Evolutionary conservation across 2,329 filamentous ascomycete genomes (phyloP).

Genomic region (Trichoderma gracile): DNA sequence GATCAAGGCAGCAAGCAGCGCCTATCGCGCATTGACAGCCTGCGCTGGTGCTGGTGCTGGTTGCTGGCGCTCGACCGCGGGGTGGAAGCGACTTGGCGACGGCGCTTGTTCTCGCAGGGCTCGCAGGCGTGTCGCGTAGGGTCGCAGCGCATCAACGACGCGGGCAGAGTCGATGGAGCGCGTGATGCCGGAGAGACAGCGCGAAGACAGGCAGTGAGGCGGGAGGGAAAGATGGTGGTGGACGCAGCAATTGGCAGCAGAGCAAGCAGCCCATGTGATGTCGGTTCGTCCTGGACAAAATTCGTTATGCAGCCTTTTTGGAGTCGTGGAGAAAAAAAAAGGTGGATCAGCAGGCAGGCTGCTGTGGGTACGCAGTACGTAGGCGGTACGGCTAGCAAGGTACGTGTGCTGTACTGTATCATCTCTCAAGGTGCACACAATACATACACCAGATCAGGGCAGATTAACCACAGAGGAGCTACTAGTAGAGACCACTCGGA

Average conservation of each 20-base stretch:
- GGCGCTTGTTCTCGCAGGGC: neutral
- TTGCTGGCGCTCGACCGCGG: conserved; percentile 8
- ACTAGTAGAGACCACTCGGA: neutral
- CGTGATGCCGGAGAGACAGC: conserved; percentile 17
- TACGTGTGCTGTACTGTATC: neutral
- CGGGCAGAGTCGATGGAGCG: conserved; percentile 25
- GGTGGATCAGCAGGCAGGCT: conserved; percentile 37
- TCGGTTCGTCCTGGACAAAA: conserved; percentile 33
- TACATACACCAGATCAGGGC: neutral
- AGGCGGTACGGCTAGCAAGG: neutral
- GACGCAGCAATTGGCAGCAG: conserved; percentile 28
- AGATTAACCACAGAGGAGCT: neutral
- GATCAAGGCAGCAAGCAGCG: neutral
- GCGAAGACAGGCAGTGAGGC: neutral
- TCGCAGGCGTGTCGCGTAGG: conserved; percentile 27
- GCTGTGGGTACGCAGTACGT: conserved; percentile 10
- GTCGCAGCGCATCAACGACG: conserved; percentile 34
- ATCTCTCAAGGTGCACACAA: neutral
- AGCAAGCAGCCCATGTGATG: conserved; percentile 39
- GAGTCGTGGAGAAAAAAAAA: conserved; percentile 25
- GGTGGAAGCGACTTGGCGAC: conserved; percentile 18
- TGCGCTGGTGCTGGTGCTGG: neutral
- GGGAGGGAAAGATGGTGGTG: conserved; percentile 6
- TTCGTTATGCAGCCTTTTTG: conserved; percentile 28
- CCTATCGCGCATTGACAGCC: conserved; percentile 11